Percentiles rank a stretch among this genome's conserved stretches.
These are phyloP conservation scores for Vigna angularis DNA, from an alignment of 306 rosid species.

Conservation along the genomic window DNA sequence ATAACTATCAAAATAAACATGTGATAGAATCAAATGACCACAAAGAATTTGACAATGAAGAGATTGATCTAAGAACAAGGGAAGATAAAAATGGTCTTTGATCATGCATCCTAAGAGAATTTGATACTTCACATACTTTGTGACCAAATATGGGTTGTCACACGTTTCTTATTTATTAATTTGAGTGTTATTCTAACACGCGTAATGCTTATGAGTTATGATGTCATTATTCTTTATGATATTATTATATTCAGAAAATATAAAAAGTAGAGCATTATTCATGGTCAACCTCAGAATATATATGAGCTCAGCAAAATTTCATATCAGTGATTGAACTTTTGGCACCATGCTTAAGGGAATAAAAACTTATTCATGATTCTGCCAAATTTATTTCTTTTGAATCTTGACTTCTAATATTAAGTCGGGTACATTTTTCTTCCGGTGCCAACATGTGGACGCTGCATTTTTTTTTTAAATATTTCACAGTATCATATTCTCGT, in stretches of 20 bases:
- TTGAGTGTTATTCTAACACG: not conserved
- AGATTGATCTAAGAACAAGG: too few relatives aligned
- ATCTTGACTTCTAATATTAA: not conserved
- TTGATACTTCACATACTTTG: slow-evolving; percentile 24
- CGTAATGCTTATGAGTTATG: not conserved
- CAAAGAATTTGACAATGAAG: not conserved
- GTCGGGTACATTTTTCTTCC: not conserved
- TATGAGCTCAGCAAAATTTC: not conserved
- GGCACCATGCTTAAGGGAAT: slow-evolving; percentile 32
- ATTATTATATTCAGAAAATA: slow-evolving; percentile 31
- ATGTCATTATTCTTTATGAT: slow-evolving; percentile 34
- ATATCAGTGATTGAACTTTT: slow-evolving; percentile 43
- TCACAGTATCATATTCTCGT: slow-evolving; percentile 25
- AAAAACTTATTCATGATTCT: slow-evolving; percentile 23
- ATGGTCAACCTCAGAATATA: slow-evolving; percentile 10
- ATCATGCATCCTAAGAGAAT: slow-evolving; percentile 34
- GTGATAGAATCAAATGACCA: slow-evolving; percentile 17
- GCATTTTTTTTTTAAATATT: not conserved
- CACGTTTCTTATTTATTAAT: slow-evolving; percentile 10
- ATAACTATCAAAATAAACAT: not conserved
- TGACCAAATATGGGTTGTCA: slow-evolving; percentile 4
- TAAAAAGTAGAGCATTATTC: slow-evolving; percentile 11
- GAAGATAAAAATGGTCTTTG: too few relatives aligned
- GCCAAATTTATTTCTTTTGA: slow-evolving; percentile 17
- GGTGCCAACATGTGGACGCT: slow-evolving; percentile 26